Percentiles rank a stretch among this genome's conserved stretches.
Conservation (phyloP, 1,284 basidiomycete species). For the Cutaneotrichosporon dermatis region DNA sequence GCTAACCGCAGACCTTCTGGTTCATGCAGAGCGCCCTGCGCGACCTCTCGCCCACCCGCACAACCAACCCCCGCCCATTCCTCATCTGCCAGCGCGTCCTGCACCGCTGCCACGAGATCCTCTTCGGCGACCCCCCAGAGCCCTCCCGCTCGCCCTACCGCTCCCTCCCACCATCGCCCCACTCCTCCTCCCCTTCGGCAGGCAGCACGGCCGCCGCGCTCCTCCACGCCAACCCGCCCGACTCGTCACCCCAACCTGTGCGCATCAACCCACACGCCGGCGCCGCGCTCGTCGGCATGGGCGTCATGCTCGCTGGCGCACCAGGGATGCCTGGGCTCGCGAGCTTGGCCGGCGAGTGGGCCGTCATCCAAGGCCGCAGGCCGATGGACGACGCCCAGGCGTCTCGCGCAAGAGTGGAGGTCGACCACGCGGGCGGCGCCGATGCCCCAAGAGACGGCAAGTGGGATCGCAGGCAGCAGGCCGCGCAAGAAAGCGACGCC, state of each 20-base stretch:
- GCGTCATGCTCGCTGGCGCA: constrained; percentile 69
- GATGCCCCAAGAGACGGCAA: constrained; percentile 30
- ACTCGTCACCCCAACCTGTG: constrained; percentile 31
- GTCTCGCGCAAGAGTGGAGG: constrained; percentile 40
- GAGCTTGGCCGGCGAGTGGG: constrained; percentile 70
- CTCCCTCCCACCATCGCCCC: constrained; percentile 52
- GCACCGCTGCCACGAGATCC: constrained; percentile 92
- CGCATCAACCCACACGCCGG: constrained; percentile 68
- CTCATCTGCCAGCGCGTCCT: constrained; percentile 86
- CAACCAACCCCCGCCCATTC: constrained; percentile 71
- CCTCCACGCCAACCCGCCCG: background rate
- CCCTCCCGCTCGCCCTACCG: constrained; percentile 60
- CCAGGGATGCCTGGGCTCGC: constrained; percentile 74
- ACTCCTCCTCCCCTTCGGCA: constrained; percentile 15
- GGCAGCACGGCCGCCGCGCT: background rate
- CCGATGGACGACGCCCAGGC: constrained; percentile 40
- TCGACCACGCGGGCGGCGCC: constrained; percentile 40
- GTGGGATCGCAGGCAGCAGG: constrained; percentile 2
- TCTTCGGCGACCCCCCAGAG: constrained; percentile 81
- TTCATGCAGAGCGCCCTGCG: constrained; percentile 94
- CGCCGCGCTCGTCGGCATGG: constrained; percentile 80
- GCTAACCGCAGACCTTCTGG: constrained; percentile 74
- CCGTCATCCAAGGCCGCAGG: constrained; percentile 75
- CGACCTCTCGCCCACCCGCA: constrained; percentile 65
- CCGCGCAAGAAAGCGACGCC: constrained; percentile 31